Evolutionary conservation across 116 monocot genomes (phyloP).

Genomic region (Zostera marina): DNA sequence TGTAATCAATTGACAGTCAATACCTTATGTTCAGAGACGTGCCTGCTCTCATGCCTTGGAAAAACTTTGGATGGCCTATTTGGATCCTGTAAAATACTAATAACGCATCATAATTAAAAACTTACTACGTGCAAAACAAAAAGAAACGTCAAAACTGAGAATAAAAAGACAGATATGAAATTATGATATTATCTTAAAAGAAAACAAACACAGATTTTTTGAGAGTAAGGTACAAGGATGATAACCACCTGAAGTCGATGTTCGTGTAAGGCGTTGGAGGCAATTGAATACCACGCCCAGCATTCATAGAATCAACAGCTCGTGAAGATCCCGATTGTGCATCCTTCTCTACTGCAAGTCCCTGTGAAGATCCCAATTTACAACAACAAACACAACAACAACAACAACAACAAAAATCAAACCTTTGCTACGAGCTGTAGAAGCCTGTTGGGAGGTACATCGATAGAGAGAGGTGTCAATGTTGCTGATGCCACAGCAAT

Average conservation of each 20-base stretch:
- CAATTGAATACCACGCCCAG: background rate
- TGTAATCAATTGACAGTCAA: background rate
- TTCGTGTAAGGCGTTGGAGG: slow-evolving; percentile 13
- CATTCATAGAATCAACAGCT: background rate
- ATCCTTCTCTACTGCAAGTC: slow-evolving; percentile 67
- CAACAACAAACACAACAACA: background rate
- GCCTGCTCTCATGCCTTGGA: slow-evolving; percentile 62
- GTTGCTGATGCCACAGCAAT: slow-evolving; percentile 59
- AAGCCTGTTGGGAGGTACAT: slow-evolving; percentile 42
- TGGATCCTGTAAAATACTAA: slow-evolving; percentile 44
- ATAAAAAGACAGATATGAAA: too few species aligned
- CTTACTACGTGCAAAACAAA: background rate
- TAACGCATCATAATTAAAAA: slow-evolving; percentile 1
- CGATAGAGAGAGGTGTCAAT: slow-evolving; percentile 41
- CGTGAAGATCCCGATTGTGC: slow-evolving; percentile 19
- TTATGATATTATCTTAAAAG: too few species aligned
- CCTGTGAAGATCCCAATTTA: slow-evolving; percentile 26
- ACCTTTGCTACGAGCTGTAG: slow-evolving; percentile 87
- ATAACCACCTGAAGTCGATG: slow-evolving; percentile 64
- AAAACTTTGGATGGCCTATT: slow-evolving; percentile 75
- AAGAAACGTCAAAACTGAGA: background rate
- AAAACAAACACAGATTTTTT: background rate
- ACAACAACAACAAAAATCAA: slow-evolving; percentile 1
- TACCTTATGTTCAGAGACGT: slow-evolving; percentile 94
- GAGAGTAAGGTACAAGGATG: background rate